Evolutionary conservation across 352 stramenopile genomes (phyloP).

Genomic region (Globisporangium spiculum): DNA sequence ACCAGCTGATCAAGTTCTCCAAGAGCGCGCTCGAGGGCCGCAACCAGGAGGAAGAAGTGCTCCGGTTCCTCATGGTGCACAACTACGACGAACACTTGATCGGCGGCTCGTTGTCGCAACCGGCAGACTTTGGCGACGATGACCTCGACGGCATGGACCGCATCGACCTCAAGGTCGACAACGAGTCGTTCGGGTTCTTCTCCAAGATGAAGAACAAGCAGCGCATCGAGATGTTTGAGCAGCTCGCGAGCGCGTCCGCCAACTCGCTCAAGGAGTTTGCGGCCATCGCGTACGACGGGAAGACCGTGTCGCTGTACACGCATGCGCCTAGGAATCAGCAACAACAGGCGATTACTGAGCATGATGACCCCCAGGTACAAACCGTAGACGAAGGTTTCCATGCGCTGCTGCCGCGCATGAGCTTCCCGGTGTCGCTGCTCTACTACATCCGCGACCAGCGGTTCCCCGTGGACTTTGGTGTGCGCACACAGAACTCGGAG

Average conservation of each 20-base stretch:
- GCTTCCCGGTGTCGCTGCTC: conserved; percentile 66
- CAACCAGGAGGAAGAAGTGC: conserved; percentile 34
- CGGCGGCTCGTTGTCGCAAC: conserved; percentile 26
- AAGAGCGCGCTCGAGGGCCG: conserved; percentile 29
- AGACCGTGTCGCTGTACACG: conserved; percentile 62
- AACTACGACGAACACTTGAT: conserved; percentile 79
- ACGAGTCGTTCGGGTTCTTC: conserved; percentile 37
- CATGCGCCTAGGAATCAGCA: conserved; percentile 24
- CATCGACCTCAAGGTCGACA: conserved; percentile 54
- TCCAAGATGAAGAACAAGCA: conserved; percentile 38
- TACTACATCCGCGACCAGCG: conserved; percentile 75
- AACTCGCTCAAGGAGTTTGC: conserved; percentile 49
- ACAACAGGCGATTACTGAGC: not conserved
- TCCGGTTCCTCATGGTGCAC: conserved; percentile 74
- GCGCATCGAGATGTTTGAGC: conserved; percentile 52
- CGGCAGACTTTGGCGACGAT: conserved; percentile 40
- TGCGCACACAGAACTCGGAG: conserved; percentile 23
- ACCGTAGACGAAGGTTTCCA: not conserved
- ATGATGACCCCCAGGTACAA: not conserved
- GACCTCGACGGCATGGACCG: conserved; percentile 46
- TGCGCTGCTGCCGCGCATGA: conserved; percentile 40
- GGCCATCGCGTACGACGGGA: conserved; percentile 48
- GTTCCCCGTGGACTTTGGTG: conserved; percentile 73
- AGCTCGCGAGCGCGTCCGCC: conserved; percentile 27
- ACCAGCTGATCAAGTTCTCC: conserved; percentile 45